A percentile compares a stretch with the other conserved stretches of the same genome.
Conservation (phyloP, 345 rosid genomes). For the Sonneratia caseolaris region DNA sequence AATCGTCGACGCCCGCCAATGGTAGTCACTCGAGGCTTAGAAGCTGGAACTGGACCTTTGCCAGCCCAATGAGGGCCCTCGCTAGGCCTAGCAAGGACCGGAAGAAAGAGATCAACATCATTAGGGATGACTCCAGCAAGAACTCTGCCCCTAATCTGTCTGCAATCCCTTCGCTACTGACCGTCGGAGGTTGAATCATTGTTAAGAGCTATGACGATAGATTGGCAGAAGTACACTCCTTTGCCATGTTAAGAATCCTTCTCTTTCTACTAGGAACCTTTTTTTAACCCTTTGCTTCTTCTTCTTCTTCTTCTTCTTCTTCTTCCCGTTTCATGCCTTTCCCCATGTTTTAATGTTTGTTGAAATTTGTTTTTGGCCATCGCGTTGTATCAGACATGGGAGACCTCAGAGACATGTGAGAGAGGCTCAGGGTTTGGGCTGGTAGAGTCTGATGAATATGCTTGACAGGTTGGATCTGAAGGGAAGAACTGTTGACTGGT, state of each 20-base stretch:
- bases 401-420: no score
- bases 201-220: no score
- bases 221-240: background rate
- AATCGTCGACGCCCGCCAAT: background rate
- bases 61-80: slow-evolving; percentile 93
- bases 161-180: slow-evolving; percentile 58
- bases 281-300: no score
- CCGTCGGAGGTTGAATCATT: slow-evolving; percentile 35
- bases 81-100: slow-evolving; percentile 36
- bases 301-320: no score
- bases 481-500: no score
- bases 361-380: no score
- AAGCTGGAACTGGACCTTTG: slow-evolving; percentile 90
- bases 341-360: no score
- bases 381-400: no score
- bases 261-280: background rate
- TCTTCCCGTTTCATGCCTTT: no score
- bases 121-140: slow-evolving; percentile 9
- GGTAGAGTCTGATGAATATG: no score
- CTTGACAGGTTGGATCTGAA: no score
- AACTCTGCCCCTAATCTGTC: slow-evolving; percentile 22
- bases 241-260: background rate
- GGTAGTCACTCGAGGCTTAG: slow-evolving; percentile 6
- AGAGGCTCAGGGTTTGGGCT: no score
- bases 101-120: slow-evolving; percentile 17